These are phyloP conservation scores for Fraxinus albicans DNA, from an alignment of 305 asterid genomes.

Conservation along the genomic window DNA sequence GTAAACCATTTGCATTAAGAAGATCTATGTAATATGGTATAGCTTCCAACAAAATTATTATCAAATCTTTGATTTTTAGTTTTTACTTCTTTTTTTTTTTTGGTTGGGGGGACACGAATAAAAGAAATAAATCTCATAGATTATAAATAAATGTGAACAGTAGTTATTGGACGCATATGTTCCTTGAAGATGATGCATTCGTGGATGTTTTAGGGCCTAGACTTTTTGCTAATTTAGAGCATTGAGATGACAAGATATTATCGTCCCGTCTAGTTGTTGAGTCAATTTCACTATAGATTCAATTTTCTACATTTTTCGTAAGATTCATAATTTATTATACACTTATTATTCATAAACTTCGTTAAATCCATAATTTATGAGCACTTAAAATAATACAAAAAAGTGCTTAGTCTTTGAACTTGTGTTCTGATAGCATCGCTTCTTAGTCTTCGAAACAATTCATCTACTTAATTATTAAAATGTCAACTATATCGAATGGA, in stretches of 20 bases:
- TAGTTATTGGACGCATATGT: background rate
- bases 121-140: too few relatives aligned
- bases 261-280: background rate
- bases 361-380: background rate
- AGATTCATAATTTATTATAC: background rate
- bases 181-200: background rate
- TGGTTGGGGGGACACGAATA: background rate
- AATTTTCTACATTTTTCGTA: background rate
- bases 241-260: background rate
- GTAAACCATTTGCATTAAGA: conserved; percentile 1
- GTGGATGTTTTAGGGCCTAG: background rate
- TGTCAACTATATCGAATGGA: background rate
- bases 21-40: background rate
- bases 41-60: background rate
- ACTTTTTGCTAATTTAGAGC: background rate
- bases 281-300: background rate
- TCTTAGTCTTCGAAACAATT: background rate
- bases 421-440: background rate
- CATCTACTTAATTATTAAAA: background rate
- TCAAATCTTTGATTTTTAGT: background rate
- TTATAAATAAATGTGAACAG: background rate
- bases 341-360: background rate
- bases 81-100: too few relatives aligned
- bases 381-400: too few relatives aligned
- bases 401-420: background rate